A percentile compares a stretch with the other conserved stretches of the same genome.
These are phyloP conservation scores for Biscogniauxia sp. DNA, from an alignment of 2,329 filamentous ascomycete genomes.

Conservation along the genomic window DNA sequence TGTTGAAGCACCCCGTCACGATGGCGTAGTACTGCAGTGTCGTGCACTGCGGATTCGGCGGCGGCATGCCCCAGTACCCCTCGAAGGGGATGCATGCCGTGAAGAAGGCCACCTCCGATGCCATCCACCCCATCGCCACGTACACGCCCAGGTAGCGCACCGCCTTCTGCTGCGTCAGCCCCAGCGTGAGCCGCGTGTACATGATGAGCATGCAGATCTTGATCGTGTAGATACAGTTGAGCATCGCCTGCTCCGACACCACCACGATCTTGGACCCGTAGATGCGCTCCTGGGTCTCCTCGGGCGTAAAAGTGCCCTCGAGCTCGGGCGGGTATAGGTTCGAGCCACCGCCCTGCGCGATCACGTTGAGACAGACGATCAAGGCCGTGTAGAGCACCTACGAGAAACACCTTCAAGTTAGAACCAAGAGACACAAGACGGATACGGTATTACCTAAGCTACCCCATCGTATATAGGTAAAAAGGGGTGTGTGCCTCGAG, in stretches of 20 bases:
- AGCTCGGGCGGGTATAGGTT: slow-evolving; percentile 34
- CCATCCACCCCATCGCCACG: slow-evolving; percentile 40
- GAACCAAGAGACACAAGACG: neutral
- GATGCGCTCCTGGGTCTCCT: slow-evolving; percentile 40
- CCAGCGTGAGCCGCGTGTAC: slow-evolving; percentile 41
- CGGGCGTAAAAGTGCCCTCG: slow-evolving; percentile 33
- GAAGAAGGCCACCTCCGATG: slow-evolving; percentile 45
- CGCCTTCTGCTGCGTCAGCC: slow-evolving; percentile 30
- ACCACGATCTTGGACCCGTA: slow-evolving; percentile 44
- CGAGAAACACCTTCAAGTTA: neutral
- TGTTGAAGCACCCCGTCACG: slow-evolving; percentile 47
- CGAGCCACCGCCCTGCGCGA: slow-evolving; percentile 8
- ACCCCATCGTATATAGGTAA: neutral
- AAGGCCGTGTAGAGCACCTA: slow-evolving; percentile 11
- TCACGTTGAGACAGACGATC: slow-evolving; percentile 11
- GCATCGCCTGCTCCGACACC: slow-evolving; percentile 42
- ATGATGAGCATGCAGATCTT: slow-evolving; percentile 46
- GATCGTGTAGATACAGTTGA: slow-evolving; percentile 31
- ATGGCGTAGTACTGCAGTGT: slow-evolving; percentile 46
- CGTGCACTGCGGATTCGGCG: slow-evolving; percentile 44
- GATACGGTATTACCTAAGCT: neutral
- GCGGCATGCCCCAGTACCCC: slow-evolving; percentile 48
- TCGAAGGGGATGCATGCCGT: slow-evolving; percentile 43
- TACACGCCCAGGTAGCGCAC: slow-evolving; percentile 40
- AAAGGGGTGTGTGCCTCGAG: neutral